Base-by-base conservation (phyloP, 2,329 filamentous ascomycete species). In the Sporothrix globosa region DNA sequence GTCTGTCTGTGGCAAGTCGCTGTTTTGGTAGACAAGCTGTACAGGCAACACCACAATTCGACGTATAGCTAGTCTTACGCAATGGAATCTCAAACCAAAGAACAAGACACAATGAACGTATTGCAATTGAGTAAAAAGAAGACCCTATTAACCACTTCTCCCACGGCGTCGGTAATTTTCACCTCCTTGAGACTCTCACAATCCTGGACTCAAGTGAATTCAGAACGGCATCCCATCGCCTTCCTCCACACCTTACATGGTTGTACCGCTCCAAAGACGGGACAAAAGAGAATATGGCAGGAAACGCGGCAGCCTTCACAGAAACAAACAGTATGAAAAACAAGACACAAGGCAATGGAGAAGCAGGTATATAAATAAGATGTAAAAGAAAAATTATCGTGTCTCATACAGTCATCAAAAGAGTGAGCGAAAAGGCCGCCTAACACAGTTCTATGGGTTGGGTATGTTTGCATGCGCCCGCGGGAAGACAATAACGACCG, bases 361-460 rank as follows among this genome's bases (percentile, higher is more conserved):
- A 65, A 56, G 48, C 54, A 56, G 60, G 69, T 41, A 69, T 39
- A 63, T 30, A 72, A 68, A 58, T 58, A 70, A 72, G 30, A 69
- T 53, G 54, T 21, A 66, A 54, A 70, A 58, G 48, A 50, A 70
- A 67, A 70, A 68, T 52, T 69, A 71, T 73, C 72, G 68, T 72
- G 66, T 70, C 72, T 73, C 72, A 56, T 73, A 65, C 69, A 66
- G 65, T 73, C 72, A 21, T 73, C 67, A 70, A 63, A 41, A 46
- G 46, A 53, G 46, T 52, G 34, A 67, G 53, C 46, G 44, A 63
- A 61, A 68, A 53, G n/a, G 63, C 30, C 24, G 48, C 27, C 60
- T 41, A 48, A 50, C 11, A 54, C 30, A 58, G 60, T 52, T 66
- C 63, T 66, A 66, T 66, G 46, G 44, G 46, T 34, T 66, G 63